These are phyloP conservation scores for Centaurea solstitialis DNA, from an alignment of 129 eudicot genomes.

Conservation along the genomic window DNA sequence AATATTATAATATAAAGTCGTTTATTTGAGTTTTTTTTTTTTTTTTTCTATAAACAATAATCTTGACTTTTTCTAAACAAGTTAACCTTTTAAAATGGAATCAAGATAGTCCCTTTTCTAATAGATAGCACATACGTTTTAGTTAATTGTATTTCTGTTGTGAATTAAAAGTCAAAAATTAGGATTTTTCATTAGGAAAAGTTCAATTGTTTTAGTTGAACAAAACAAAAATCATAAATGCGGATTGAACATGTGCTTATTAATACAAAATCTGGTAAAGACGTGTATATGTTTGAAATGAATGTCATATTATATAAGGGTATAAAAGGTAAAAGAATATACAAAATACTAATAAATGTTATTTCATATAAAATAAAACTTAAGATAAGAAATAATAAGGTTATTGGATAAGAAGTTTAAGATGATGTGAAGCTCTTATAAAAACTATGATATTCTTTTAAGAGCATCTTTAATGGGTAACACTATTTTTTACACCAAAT, in stretches of 20 bases:
- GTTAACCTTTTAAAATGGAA: not conserved
- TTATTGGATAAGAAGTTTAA: too few species aligned
- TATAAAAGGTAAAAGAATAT: too few species aligned
- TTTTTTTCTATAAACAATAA: not conserved
- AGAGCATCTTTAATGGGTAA: too few species aligned
- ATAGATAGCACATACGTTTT: not conserved
- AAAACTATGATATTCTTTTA: too few species aligned
- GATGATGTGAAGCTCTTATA: too few species aligned
- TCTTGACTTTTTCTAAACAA: not conserved
- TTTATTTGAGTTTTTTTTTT: not conserved
- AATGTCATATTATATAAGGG: not conserved
- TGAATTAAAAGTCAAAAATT: too few species aligned
- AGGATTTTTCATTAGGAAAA: not conserved
- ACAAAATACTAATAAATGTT: too few species aligned
- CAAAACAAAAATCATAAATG: not conserved
- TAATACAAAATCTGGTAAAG: not conserved
- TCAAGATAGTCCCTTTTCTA: not conserved
- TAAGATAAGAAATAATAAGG: too few species aligned
- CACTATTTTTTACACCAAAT: too few species aligned
- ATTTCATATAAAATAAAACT: too few species aligned
- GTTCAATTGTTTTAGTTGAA: too few species aligned
- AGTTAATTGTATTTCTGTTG: not conserved
- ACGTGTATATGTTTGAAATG: not conserved
- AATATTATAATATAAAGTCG: not conserved
- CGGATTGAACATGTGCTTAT: not conserved